Evolutionary conservation across 1,284 basidiomycete species (phyloP), one percentile per base, ranked within the genome.

Genomic region (Ustanciosporium gigantosporum): DNA sequence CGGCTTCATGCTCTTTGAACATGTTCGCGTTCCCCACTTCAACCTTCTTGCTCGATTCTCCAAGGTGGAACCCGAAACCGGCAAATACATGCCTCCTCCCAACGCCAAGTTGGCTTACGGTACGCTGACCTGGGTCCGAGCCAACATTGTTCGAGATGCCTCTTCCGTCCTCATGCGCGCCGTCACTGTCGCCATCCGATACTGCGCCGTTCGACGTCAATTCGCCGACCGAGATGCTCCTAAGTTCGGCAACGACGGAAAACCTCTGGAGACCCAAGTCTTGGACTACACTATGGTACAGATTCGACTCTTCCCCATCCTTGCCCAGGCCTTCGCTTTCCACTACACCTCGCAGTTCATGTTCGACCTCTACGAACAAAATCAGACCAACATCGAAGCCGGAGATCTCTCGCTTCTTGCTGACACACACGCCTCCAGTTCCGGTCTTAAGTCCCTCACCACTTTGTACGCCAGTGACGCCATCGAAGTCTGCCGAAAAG

Each of bases 201-300:
- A 80, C 65, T 79, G 78, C 49, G 68, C 76, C 11, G 66, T 80
- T n/a, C 67, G 79, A 16, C 48, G 79, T 3, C 79, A 80, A 42
- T 79, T 79, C 60, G 75, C 75, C 22, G 78, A 79, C 53, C 69
- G 69, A 8, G 79, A 79, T 41, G 74, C 77, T 3, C 78, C 77
- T 36, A 69, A 71, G 48, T 73, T 70, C 15, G 70, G 70, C 39
- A 69, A 74, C 36, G 59, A 59, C n/a, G 55, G 57, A 39, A 65
- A 77, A 61, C 70, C 75, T 17, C 66, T 74, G 40, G 79, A 79
- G 65, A 77, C 70, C 13, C 76, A 76, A 46, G 78, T 80, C 2
- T 57, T 80, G 27, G 78, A 79, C 69, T 80, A 80, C 65, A 70
- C 73, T 31, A 73, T 78, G 65, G 78, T 79, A 5, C 76, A 79